These are phyloP conservation scores for Cyclocybe aegerita DNA, from an alignment of 768 basidiomycete species.

Conservation along the genomic window DNA sequence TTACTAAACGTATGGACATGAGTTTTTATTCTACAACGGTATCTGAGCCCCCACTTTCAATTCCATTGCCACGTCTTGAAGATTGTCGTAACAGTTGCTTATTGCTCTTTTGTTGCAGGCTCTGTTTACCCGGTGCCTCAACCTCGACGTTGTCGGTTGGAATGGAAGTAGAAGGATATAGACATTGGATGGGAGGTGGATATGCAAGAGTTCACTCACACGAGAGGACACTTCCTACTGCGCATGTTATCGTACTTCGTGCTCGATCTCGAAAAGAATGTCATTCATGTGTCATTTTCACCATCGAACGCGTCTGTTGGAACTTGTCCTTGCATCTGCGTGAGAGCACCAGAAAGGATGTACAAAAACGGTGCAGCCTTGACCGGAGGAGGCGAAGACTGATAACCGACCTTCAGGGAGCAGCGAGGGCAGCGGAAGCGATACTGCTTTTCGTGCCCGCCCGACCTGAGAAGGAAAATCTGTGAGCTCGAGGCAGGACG, in stretches of 20 bases:
- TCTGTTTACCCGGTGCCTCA: too few species aligned
- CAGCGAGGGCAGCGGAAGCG: constrained; percentile 71
- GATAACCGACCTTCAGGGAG: constrained; percentile 71
- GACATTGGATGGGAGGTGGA: too few species aligned
- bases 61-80: neutral
- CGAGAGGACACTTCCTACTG: too few species aligned
- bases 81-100: neutral
- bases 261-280: neutral
- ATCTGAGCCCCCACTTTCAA: constrained; percentile 54
- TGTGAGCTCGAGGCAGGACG: neutral
- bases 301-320: constrained; percentile 82
- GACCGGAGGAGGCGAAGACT: constrained; percentile 70
- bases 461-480: constrained; percentile 38
- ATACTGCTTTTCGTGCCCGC: constrained; percentile 76
- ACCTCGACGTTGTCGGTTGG: too few species aligned
- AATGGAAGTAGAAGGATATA: too few species aligned
- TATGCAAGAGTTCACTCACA: too few species aligned
- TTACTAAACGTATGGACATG: constrained; percentile 45
- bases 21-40: constrained; percentile 75
- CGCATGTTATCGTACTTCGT: too few species aligned
- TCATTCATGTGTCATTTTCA: constrained; percentile 33
- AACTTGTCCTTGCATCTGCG: constrained; percentile 85
- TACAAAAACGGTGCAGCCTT: constrained; percentile 81
- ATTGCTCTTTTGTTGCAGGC: neutral
- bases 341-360: constrained; percentile 77